Percentiles rank a stretch among this genome's conserved stretches.
phyloP scores from a whole-genome alignment of 495 filamentous ascomycete species.

The Aspergillus biplanus region DNA sequence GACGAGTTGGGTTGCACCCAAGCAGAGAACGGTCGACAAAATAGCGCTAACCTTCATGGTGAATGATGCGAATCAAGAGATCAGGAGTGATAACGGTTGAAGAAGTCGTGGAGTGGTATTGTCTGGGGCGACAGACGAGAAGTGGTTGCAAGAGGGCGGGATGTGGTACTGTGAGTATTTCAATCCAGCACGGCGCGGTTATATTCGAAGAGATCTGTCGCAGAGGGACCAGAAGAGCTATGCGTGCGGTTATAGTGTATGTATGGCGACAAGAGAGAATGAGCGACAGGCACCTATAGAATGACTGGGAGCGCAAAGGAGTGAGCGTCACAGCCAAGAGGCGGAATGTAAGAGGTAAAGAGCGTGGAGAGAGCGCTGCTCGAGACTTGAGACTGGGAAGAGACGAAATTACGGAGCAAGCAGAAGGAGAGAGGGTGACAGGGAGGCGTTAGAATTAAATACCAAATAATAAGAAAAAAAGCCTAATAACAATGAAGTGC shows the following conservation, averaged over 20 bases:
- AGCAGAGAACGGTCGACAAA: slow-evolving; percentile 40
- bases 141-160: not conserved
- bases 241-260: slow-evolving; percentile 7
- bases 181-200: slow-evolving; percentile 6
- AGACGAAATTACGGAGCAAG: slow-evolving; percentile 23
- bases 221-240: slow-evolving; percentile 10
- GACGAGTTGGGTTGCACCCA: slow-evolving; percentile 28
- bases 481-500: not conserved
- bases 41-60: slow-evolving; percentile 45
- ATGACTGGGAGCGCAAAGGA: slow-evolving; percentile 31
- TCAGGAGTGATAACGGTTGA: slow-evolving; percentile 15
- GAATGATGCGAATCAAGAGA: slow-evolving; percentile 9
- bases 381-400: slow-evolving; percentile 21
- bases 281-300: slow-evolving; percentile 19
- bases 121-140: not conserved
- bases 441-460: slow-evolving; percentile 20
- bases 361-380: slow-evolving; percentile 37
- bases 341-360: slow-evolving; percentile 23
- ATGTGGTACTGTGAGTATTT: slow-evolving; percentile 8
- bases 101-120: slow-evolving; percentile 7
- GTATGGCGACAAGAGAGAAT: slow-evolving; percentile 12
- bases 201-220: slow-evolving; percentile 4
- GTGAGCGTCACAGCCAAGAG: slow-evolving; percentile 30
- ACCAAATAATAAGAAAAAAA: slow-evolving; percentile 3
- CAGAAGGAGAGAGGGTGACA: slow-evolving; percentile 9